Conservation (phyloP, 306 rosid species). For the Ochetophila trinervis region DNA sequence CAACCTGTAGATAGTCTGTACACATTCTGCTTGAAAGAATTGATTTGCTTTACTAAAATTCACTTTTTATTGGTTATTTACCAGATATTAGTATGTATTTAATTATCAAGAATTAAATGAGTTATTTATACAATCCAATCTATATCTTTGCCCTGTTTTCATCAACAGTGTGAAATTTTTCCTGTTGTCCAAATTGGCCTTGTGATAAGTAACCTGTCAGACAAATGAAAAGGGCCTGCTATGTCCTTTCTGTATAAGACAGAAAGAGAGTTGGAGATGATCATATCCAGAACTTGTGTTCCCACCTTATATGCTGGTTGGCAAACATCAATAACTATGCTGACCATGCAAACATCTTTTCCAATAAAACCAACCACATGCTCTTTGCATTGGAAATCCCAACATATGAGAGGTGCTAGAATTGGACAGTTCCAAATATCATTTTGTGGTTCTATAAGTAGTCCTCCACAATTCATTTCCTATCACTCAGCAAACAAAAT, state of each 20-base stretch:
- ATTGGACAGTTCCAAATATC: not conserved
- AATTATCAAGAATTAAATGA: too few relatives aligned
- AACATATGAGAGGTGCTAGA: not conserved
- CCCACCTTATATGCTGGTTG: not conserved
- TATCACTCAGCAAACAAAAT: too few relatives aligned
- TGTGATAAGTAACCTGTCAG: too few relatives aligned
- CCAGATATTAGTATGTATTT: too few relatives aligned
- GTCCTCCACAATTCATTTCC: not conserved
- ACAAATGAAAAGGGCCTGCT: not conserved
- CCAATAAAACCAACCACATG: not conserved
- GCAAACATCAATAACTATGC: not conserved
- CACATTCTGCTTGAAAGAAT: too few relatives aligned
- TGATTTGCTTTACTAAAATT: too few relatives aligned
- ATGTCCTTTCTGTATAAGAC: not conserved
- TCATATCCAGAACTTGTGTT: not conserved
- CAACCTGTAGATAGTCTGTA: too few relatives aligned
- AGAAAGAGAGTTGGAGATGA: not conserved
- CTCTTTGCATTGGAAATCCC: not conserved
- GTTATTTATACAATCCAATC: too few relatives aligned
- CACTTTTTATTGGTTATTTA: too few relatives aligned
- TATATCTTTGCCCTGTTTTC: too few relatives aligned
- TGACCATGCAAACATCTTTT: not conserved
- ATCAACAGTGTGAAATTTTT: too few relatives aligned
- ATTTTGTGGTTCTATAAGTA: not conserved
- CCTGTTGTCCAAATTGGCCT: too few relatives aligned